Evolutionary conservation across 2,329 filamentous ascomycete species (phyloP).

Genomic region (Drechslerella dactyloides): DNA sequence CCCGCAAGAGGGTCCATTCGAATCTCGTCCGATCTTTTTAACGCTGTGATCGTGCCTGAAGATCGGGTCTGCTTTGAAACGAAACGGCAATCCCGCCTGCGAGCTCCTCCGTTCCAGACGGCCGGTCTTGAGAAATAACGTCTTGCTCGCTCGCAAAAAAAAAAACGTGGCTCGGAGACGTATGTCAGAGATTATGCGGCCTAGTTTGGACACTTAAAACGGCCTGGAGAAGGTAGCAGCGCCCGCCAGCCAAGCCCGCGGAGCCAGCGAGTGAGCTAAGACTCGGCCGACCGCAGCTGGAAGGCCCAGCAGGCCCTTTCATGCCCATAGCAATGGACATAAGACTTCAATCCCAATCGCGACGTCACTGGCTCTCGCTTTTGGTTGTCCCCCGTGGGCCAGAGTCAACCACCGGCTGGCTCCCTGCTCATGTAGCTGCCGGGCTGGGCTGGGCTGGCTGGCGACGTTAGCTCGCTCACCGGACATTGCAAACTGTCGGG

Average conservation of each 20-base stretch:
- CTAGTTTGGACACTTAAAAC: not conserved
- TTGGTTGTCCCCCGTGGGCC: not conserved
- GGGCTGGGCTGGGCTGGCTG: not conserved
- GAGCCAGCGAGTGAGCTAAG: not conserved
- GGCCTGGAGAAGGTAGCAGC: not conserved
- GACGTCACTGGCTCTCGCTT: not conserved
- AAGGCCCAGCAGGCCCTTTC: not conserved
- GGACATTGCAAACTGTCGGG: not conserved
- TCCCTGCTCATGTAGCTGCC: too few species aligned
- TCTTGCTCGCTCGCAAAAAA: conserved; percentile 15
- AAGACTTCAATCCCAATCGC: not conserved
- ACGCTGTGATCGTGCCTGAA: conserved; percentile 33
- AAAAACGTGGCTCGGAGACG: conserved; percentile 49
- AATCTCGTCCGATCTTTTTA: conserved; percentile 49
- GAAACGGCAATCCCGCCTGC: conserved; percentile 49
- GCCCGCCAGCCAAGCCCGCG: too few species aligned
- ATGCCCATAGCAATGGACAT: not conserved
- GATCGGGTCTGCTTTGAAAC: conserved; percentile 44
- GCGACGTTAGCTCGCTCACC: not conserved
- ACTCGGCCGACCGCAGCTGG: not conserved
- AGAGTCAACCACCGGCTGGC: not conserved
- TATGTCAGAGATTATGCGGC: conserved; percentile 35
- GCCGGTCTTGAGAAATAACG: conserved; percentile 37
- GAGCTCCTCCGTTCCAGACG: conserved; percentile 50
- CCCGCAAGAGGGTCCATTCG: not conserved